Evolutionary conservation across 208 protist species (phyloP).

Genomic region (Acanthamoeba sp.): DNA sequence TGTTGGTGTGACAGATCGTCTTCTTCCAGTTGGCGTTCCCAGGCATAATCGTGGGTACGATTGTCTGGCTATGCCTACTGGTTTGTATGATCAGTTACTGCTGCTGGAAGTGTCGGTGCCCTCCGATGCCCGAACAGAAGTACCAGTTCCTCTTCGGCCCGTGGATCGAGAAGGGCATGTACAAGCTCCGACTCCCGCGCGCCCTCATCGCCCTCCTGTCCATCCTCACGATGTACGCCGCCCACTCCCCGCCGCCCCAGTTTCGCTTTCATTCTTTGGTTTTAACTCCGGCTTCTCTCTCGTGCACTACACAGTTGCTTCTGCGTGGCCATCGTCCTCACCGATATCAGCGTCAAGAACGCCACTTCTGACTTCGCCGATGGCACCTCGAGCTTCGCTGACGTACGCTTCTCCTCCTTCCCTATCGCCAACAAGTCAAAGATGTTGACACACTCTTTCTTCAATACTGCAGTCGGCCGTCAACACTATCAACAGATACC

Average conservation of each 20-base stretch:
- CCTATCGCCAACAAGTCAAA: not conserved
- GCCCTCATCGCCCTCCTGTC: conserved; percentile 24
- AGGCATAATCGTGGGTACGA: not conserved
- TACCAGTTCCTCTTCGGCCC: conserved; percentile 66
- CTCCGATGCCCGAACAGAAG: conserved; percentile 53
- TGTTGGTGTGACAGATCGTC: not conserved
- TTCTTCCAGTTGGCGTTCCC: conserved; percentile 59
- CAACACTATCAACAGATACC: conserved; percentile 15
- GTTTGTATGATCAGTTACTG: conserved; percentile 57
- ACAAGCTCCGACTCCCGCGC: conserved; percentile 54
- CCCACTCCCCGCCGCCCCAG: not conserved
- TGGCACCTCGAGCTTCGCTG: not conserved
- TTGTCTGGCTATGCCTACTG: conserved; percentile 45
- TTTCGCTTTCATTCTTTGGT: not conserved
- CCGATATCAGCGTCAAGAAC: conserved; percentile 46
- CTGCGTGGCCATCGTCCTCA: conserved; percentile 50
- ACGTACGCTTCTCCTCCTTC: not conserved
- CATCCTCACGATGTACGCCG: conserved; percentile 18
- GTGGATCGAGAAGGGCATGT: conserved; percentile 70
- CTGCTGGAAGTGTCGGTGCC: conserved; percentile 55
- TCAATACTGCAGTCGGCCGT: not conserved
- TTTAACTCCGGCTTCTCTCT: not conserved
- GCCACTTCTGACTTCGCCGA: not conserved
- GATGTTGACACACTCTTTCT: not conserved
- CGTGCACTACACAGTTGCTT: not conserved